Percentiles rank a stretch among this genome's conserved stretches.
Evolutionary conservation across 1,139 yeast species (phyloP).

Genomic region (Torulaspora globosa): DNA sequence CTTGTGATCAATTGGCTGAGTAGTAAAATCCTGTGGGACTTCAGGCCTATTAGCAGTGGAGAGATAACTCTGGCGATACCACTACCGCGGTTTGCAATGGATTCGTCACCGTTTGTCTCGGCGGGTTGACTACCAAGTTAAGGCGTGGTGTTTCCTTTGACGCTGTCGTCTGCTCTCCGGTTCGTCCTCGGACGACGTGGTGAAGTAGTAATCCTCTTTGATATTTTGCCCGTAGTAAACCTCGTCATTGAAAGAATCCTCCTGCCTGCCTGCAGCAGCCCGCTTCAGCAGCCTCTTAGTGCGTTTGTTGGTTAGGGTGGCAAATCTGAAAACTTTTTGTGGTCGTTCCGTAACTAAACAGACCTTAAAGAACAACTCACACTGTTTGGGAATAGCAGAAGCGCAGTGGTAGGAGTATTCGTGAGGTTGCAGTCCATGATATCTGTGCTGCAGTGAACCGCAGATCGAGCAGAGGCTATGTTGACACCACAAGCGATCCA

Average conservation of each 20-base stretch:
- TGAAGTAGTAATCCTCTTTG: slow-evolving; percentile 29
- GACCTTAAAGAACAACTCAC: background rate
- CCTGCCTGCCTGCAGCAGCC: no score
- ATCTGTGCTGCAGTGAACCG: slow-evolving; percentile 2
- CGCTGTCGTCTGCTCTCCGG: slow-evolving; percentile 17
- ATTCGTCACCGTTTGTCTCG: slow-evolving; percentile 65
- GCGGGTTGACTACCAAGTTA: slow-evolving; percentile 47
- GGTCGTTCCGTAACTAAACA: background rate
- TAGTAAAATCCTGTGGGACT: slow-evolving; percentile 22
- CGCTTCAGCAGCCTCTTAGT: no score
- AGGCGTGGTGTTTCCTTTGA: slow-evolving; percentile 38
- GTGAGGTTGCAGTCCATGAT: slow-evolving; percentile 1
- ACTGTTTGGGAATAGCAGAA: background rate
- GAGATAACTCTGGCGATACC: slow-evolving; percentile 24
- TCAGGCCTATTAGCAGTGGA: slow-evolving; percentile 21
- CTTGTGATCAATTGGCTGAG: slow-evolving; percentile 33
- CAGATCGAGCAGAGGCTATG: slow-evolving; percentile 6
- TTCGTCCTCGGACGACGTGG: slow-evolving; percentile 36
- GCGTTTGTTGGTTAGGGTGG: slow-evolving; percentile 2
- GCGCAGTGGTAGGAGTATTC: background rate
- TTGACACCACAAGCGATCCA: slow-evolving; percentile 17
- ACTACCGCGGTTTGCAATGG: no score
- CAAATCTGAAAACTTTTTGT: slow-evolving; percentile 4
- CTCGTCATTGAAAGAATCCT: background rate
- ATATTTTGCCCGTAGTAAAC: slow-evolving; percentile 3